Evolutionary conservation across 257 asterid species (phyloP), one percentile per base, ranked within the genome.

Genomic region (Voacanga thouarsii): DNA sequence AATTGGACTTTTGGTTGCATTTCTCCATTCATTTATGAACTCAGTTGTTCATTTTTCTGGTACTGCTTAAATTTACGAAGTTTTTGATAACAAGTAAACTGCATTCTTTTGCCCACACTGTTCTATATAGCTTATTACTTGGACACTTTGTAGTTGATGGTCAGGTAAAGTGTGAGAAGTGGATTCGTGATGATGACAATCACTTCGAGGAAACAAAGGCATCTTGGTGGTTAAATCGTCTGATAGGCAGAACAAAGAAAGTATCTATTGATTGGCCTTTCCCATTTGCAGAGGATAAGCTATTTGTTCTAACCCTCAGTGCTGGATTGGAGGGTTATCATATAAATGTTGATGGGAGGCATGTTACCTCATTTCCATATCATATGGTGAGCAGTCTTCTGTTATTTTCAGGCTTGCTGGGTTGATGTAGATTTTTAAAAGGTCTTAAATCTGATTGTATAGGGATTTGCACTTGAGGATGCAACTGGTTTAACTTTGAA

Each of bases 241-340:
- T 95, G 33, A 90, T 95, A 4, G 97, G 96, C 50, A 83, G 89
- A 69, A 91, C 96, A 16, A 95, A 90, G 82, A 88, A 90, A 81
- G 90, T 93, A 11, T 56, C 88, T 37, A 64, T 91, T 3, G 93
- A 91, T 82, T 93, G 98, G 99, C 97, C 99, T 28, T 95, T 88
- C 87, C 97, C 99, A 73, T 90, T 95, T 84, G 89, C 80, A 26
- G 99, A 90, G 84, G 91, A 83, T 33, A 95, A 89, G 82, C 67
- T 93, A 51, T 95, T 93, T 83, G 97, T 95, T 77, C 89, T 95
- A 82, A 95, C 99, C 85, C 91, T 95, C 41, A 95, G 94, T 78
- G 96, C 99, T 80, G 98, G 99, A 63, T 87, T 95, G 61, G 99
- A 95, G 82, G 99, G 99, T 70, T 95, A 90, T 82, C 99, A 95